A percentile compares a stretch with the other conserved stretches of the same genome.
phyloP scores from a whole-genome alignment of 768 basidiomycete genomes.

The Phaffia australis region DNA sequence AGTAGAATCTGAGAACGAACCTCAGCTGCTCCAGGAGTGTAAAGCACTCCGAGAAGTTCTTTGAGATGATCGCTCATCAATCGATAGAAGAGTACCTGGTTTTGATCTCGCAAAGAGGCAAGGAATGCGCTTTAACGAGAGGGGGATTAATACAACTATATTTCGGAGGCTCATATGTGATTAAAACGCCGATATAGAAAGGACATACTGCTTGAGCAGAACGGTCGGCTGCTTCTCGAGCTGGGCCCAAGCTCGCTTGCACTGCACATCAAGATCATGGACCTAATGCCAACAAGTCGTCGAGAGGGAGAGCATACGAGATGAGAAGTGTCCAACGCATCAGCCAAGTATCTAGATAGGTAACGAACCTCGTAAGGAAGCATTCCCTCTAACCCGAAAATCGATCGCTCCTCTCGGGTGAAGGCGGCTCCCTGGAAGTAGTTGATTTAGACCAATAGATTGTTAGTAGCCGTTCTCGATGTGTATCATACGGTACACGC shows the following conservation, averaged over 20 bases:
- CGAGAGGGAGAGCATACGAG: not conserved
- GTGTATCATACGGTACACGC: not conserved
- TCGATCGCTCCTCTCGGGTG: constrained; percentile 53
- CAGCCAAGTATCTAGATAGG: constrained; percentile 6
- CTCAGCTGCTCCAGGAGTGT: constrained; percentile 59
- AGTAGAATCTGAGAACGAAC: constrained; percentile 38
- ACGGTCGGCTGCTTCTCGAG: constrained; percentile 34
- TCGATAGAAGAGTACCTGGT: constrained; percentile 64
- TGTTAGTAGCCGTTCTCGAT: not conserved
- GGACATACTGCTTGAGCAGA: constrained; percentile 25
- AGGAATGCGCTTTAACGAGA: constrained; percentile 26
- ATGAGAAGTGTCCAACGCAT: not conserved
- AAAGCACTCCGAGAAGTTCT: constrained; percentile 52
- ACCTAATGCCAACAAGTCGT: constrained; percentile 15
- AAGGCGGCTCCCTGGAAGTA: constrained; percentile 55
- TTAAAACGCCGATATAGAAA: not conserved
- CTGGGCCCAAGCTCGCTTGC: constrained; percentile 61
- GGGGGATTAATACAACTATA: not conserved
- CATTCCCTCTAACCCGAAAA: constrained; percentile 48
- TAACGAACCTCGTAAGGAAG: constrained; percentile 39
- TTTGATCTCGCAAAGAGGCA: constrained; percentile 55
- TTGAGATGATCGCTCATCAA: constrained; percentile 51
- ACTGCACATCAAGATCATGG: constrained; percentile 42
- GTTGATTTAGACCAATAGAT: not conserved
- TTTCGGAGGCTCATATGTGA: constrained; percentile 27